Evolutionary conservation across 225 moss, liverwort and hornwort species (phyloP), one percentile per base, ranked within the genome.

Genomic region (Polytrichum commune): DNA sequence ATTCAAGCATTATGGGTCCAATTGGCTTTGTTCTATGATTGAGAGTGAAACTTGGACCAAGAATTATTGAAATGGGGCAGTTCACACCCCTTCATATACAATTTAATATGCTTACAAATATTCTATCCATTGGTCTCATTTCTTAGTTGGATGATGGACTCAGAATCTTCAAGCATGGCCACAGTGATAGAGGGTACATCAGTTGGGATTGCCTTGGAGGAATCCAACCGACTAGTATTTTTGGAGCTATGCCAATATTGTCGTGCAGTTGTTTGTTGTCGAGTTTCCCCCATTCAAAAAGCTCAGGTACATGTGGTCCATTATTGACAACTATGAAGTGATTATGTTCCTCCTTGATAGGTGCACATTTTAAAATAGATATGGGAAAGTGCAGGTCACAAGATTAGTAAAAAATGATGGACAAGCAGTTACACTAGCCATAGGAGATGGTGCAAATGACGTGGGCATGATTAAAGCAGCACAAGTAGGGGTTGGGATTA

Each of bases 371-470:
- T 5, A 27, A 27, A 27, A 3, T 5, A 27, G 13, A 63, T 63
- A 8, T 35, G 25, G 60, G 18, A 26, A 18, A 35, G 24, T 1
- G 28, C 68, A 98, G 97, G 76, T 98, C 29, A 88, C 97, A 62
- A 76, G 80, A 63, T 35, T 98, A 20, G 55, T 98, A 9, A 92
- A 91, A 76, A 90, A 94, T 29, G 82, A 90, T 32, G 92, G 86
- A 63, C 79, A 81, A 13, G 85, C 65, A 0, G 79, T 98, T 4
- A 84, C 86, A 0, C 68, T 98, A 57, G 94, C 97, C 8, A 90
- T 98, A 53, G 97, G 97, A 62, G 97, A 98, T 73, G 97, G 97
- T 32, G 97, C 97, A 54, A 98, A 98, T 62, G 97, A 98, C 53
- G 91, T 95, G 6, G 94, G 94, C n/a, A 98, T 98, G 97, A 91